Base-by-base conservation (phyloP, 164 flowering plant species). In the Stephania japonica region DNA sequence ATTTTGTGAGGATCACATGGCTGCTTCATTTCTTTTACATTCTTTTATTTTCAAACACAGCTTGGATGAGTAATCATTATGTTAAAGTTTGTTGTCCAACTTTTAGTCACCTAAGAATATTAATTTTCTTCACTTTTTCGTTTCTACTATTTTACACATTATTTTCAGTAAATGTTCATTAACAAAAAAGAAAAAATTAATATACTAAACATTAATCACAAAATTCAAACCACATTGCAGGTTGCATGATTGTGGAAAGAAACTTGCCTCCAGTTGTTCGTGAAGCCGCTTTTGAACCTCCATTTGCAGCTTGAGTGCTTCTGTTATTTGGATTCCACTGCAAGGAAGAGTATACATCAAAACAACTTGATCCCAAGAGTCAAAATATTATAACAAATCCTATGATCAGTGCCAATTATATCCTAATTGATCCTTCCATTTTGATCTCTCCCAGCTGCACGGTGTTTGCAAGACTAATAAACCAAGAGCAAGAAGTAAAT, bases 281-380 rank as follows among this genome's bases (percentile, higher is more conserved):
- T 92, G 96, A 68, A 94, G 83, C n/a, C 97, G 86, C 83, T 90
- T 94, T 76, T 94, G 97, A 47, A 92, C 97, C 80, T 94, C 97
- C 92, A 92, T 92, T 79, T 92, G 98, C 83, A 94, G 84, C 86
- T 87, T 90, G 23, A 92, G 86, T 71, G 98, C 97, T 80, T 90
- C 97, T 27, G 88, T 91, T 44, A 92, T 92, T 81, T 94, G 94
- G 89, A 88, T 85, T 44, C 97, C 97, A 70, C 97, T 92, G 84
- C 75, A 81, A 59, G 64, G 24, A 59, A 19, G n/a, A n/a, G 64
- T 59, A 59, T 47, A 59, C 19, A 10, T 59, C 21, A 59, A 59
- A 59, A 19, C 23, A n/a, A 59, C 9, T 19, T 18, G 53, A 47
- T 14, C 38, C 38, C 38, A 32, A 32, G 38, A 32, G 38, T 59